Conservation (phyloP, 1,139 yeast species). For the Zygoascus sp. region DNA sequence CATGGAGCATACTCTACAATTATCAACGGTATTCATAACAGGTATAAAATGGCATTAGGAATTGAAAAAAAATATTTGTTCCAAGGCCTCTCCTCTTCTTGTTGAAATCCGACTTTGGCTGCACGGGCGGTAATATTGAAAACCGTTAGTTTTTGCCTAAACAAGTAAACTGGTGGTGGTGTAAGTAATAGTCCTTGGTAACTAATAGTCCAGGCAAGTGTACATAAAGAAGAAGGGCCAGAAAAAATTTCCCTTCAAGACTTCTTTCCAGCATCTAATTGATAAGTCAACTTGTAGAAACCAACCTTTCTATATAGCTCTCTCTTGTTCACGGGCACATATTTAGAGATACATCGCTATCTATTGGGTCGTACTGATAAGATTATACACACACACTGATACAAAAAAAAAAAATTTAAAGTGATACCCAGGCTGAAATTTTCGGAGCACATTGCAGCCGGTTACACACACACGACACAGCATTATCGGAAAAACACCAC, state of each 20-base stretch:
- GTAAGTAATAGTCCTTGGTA: conserved; percentile 8
- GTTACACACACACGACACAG: too few species aligned
- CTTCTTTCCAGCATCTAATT: too few species aligned
- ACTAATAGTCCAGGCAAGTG: conserved; percentile 3
- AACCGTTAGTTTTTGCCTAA: not conserved
- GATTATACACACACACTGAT: not conserved
- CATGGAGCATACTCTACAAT: not conserved
- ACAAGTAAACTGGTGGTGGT: not conserved
- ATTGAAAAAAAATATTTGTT: too few species aligned
- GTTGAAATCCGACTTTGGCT: too few species aligned
- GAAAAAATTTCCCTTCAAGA: not conserved
- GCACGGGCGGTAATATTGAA: conserved; percentile 1
- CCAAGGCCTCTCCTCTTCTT: too few species aligned
- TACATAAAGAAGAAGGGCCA: not conserved
- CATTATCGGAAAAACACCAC: too few species aligned
- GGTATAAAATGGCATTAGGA: too few species aligned
- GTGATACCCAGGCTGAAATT: not conserved
- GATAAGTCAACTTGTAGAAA: too few species aligned
- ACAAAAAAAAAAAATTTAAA: not conserved
- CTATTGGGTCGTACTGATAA: not conserved
- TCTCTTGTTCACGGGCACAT: too few species aligned
- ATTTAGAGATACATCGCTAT: not conserved
- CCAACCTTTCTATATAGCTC: too few species aligned
- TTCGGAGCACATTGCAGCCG: not conserved
- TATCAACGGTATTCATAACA: too few species aligned